Evolutionary conservation across 768 basidiomycete genomes (phyloP), one percentile per base, ranked within the genome.

Genomic region (Chlorophyllum brunneum): DNA sequence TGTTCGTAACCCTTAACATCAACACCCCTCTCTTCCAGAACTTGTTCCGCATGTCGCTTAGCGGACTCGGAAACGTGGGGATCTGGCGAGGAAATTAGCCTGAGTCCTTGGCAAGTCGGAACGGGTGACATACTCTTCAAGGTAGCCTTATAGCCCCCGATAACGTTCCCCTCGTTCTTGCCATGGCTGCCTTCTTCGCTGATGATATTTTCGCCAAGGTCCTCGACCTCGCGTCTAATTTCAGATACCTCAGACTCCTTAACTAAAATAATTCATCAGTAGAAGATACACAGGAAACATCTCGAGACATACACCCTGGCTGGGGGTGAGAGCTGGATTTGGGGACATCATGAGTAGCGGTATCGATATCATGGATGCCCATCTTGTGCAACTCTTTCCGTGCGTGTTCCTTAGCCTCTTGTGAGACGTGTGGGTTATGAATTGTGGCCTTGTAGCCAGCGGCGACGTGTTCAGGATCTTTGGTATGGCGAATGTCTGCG

Each of bases 371-470:
- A 8, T 33, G 20, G 18, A 54, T 45, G 1, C 51, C 52, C 54
- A 64, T 57, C 23, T 60, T 48, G 18, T 70, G 67, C 23, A 82
- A 66, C 11, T 67, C 63, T 48, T 72, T 65, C 27, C 56, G 59
- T 7, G 81, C 82, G 23, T 71, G 69, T 37, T 67, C 65, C 56
- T 78, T 79, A 0, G 81, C 82, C 46, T 72, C 74, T 5, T 69
- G 64, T 9, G 79, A 80, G 34, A 78, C 76, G 57, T 79, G 69
- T 7, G 78, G 79, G 60, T 84, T 82, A 58, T 73, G 67, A 5
- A 81, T 70, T 13, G 81, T 69, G 15, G 81, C 80, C 59, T 80
- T 81, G 54, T 80, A 67, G 30, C 81, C 82, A 5, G 76, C 78
- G 18, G 73, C 56, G 24, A 63, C 60, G 51, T 59, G 56, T 8